Evolutionary conservation across 768 basidiomycete species (phyloP), one percentile per base, ranked within the genome.

Genomic region (Pleurotus platypus): DNA sequence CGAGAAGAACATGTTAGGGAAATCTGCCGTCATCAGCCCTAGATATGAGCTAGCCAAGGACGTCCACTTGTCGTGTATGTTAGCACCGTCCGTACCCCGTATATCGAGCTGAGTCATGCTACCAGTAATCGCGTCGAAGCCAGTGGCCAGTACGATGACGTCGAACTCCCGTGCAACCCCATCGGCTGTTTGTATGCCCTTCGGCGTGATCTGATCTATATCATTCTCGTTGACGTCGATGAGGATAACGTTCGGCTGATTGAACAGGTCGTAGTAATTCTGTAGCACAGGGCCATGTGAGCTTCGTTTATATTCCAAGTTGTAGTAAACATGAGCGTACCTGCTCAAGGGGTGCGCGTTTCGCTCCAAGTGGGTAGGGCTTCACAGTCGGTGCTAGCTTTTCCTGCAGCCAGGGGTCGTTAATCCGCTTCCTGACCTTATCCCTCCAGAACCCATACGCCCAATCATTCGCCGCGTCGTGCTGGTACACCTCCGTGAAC

Each of bases 401-500:
- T n/a, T 64, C 64, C 49, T 58, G 58, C 62, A 63, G 61, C 49
- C 57, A 60, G 9, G 58, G 56, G 30, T 66, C 61, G 12, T 59
- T 54, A 6, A 67, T 18, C 22, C 67, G 60, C 37, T 51, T 57
- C 2, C 56, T 39, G 1, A 65, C 63, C 51, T 63, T 66, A 46
- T 64, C 58, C 56, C 64, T 59, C 67, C 66, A 69, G 24, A 67
- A 67, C 39, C 22, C 46, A 53, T 69, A 67, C 4, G 56, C 60
- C 43, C 57, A 61, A 5, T 59, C 60, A 47, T 69, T 67, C 3
- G 61, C 62, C 16, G 55, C 53, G 46, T 62, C 46, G 15, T 67
- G 49, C 3, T 35, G 26, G 26, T 62, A 58, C n/a, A 60, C 49
- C 48, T 67, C 66, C 8, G 55, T n/a, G 46, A 49, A 64, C 7